Base-by-base conservation (phyloP, 192 early-diverging fungal species). In the Phlyctochytrium bullatum region DNA sequence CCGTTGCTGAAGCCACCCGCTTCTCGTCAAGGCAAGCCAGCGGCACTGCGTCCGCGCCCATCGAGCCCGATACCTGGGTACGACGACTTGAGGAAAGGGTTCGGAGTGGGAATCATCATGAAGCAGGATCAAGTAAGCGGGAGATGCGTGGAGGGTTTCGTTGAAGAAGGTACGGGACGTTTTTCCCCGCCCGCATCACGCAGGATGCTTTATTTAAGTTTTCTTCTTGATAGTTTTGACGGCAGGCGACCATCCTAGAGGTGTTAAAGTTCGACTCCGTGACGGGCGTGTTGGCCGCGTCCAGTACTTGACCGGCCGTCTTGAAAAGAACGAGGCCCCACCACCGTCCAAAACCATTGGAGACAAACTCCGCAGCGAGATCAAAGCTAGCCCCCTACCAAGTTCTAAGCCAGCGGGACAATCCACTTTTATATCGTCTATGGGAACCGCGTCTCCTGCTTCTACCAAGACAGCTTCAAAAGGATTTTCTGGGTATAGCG, bases 111-210 rank as follows among this genome's bases (percentile, higher is more conserved):
- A 2, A 58, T 80, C 23, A 60, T 59, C 36, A 63, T 74, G 66
- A 80, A 80, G 59, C 24, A 74, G 57, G 78, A 80, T 65, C 74
- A 76, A 68, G 64, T 65, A 25, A 80, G 68, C 31, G 78, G 65
- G n/a, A 27, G 71, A 24, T 59, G 64, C 2, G 70, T 73, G 16
- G 51, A 62, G 34, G 74, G 78, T 0, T 66, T 57, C 63, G 65
- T 80, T 16, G 30, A 34, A 23, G 62, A 80, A 72, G 60, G 71
- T 73, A 62, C 4, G 47, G 33, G 54, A 47, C 4, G 36, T 34
- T 10, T 31, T 65, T 67, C 6, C n/a, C 36, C n/a, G 34, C 2
- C 29, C 12, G 2, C 36, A 67, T 10, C 33, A 35, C 67, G 12
- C 65, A 53, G 52, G n/a, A n/a, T n/a, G 20, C 40, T 47, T 6